phyloP scores from a whole-genome alignment of 2,329 filamentous ascomycete species.

The Fusarium sp. region DNA sequence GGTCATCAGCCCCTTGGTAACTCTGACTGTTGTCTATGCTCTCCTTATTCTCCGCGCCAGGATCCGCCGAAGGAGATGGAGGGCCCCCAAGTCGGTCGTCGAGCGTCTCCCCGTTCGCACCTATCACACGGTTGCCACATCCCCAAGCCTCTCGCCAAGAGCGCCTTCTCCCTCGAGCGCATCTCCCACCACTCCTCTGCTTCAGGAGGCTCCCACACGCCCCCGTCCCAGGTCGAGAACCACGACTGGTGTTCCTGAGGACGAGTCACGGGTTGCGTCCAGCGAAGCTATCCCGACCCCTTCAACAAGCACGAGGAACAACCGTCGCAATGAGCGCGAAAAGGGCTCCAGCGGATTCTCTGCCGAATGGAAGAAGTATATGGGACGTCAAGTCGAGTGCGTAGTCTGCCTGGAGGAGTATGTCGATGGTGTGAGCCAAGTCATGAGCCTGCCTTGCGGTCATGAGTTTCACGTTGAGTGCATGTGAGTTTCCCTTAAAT shows the following conservation, averaged over 20 bases:
- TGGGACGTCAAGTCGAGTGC: conserved; percentile 82
- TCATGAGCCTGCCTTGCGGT: conserved; percentile 97
- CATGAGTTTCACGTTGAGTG: conserved; percentile 98
- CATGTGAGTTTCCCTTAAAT: conserved; percentile 77
- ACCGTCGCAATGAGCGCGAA: conserved; percentile 56
- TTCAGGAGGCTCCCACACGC: conserved; percentile 67
- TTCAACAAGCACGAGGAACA: conserved; percentile 45
- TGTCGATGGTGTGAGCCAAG: conserved; percentile 89
- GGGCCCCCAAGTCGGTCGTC: conserved; percentile 96
- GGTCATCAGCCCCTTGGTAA: conserved; percentile 94
- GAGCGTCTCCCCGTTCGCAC: conserved; percentile 94
- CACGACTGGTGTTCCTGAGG: conserved; percentile 68
- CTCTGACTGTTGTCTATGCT: conserved; percentile 91
- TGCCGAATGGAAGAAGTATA: conserved; percentile 72
- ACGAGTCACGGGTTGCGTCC: conserved; percentile 57
- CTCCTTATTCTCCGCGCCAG: conserved; percentile 87
- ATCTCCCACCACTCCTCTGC: conserved; percentile 82
- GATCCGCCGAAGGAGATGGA: conserved; percentile 89
- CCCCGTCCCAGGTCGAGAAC: conserved; percentile 73
- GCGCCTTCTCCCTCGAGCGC: conserved; percentile 71
- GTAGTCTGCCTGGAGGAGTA: conserved; percentile 98
- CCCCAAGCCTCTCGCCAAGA: conserved; percentile 64
- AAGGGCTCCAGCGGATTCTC: conserved; percentile 57
- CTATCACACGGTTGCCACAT: conserved; percentile 83
- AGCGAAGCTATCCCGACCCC: conserved; percentile 55